Evolutionary conservation across 169 alveolate species (phyloP), one percentile per base, ranked within the genome.

Genomic region (Cryptosporidium xiaoi): DNA sequence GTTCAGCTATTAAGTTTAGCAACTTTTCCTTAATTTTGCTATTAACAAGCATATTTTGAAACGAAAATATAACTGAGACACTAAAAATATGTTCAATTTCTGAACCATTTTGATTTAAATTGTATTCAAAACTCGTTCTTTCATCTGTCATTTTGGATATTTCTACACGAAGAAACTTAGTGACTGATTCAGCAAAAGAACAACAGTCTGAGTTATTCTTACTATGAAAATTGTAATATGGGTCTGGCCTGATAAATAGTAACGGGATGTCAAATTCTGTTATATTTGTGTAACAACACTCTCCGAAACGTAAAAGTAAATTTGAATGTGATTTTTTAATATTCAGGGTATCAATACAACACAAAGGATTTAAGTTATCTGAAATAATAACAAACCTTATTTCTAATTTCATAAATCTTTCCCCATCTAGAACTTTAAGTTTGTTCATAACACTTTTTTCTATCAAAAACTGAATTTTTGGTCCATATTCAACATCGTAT

Each of bases 221-320:
- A 40, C 4, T 6, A 40, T 0, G 10, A 8, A 3, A 40, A 40
- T 40, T 8, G 10, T 6, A 40, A 8, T 40, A 40, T 40, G 48
- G 10, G 10, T 55, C 31, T 2, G 64, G 64, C 34, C 7, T 27
- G 6, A 62, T 34, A 62, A 62, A 33, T 33, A 62, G 24, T 13
- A 62, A 27, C 8, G 87, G 87, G 20, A 60, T 65, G 5, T 18
- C 20, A 33, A 60, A 34, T 3, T 77, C 34, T 15, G 27, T 18
- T 34, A 62, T 58, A 46, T 62, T 36, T 18, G 40, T 55, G n/a
- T 60, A 77, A 46, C 87, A 77, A 20, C 77, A 24, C 33, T 77
- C 44, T n/a, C 87, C 87, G 27, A 77, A 77, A 50, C 56, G 87
- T 40, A 77, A 29, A 20, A 77, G 50, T 48, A 77, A 44, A 60